Percentiles rank a stretch among this genome's conserved stretches.
Evolutionary conservation across 768 basidiomycete genomes (phyloP).

Genomic region (Kwoniella pini): DNA sequence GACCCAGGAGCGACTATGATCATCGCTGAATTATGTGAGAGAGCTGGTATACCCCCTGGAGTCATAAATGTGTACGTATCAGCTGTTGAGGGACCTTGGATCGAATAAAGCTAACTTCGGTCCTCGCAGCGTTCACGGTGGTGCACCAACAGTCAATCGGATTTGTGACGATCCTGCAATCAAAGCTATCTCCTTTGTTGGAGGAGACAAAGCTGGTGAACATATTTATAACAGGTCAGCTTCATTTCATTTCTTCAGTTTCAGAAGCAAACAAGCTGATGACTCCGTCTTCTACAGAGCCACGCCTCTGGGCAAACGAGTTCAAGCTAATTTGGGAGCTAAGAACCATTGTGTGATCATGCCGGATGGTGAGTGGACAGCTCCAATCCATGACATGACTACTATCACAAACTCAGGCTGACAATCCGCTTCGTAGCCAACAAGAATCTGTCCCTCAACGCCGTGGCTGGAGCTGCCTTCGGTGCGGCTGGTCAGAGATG

Average conservation of each 20-base stretch:
- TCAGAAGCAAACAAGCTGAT: background rate
- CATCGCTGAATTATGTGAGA: conserved; percentile 89
- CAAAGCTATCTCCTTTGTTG: conserved; percentile 95
- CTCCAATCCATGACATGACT: too few relatives aligned
- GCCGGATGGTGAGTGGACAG: conserved; percentile 78
- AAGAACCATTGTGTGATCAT: conserved; percentile 94
- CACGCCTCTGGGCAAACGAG: conserved; percentile 81
- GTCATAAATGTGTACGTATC: conserved; percentile 67
- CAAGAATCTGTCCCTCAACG: conserved; percentile 86
- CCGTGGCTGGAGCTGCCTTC: conserved; percentile 89
- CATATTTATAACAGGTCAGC: conserved; percentile 83
- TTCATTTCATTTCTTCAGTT: background rate
- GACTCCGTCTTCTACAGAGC: conserved; percentile 58
- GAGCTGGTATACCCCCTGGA: conserved; percentile 67
- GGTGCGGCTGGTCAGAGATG: conserved; percentile 97
- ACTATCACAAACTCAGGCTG: too few relatives aligned
- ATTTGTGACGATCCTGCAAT: conserved; percentile 90
- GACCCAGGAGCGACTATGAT: conserved; percentile 98
- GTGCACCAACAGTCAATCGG: conserved; percentile 78
- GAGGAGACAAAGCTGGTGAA: conserved; percentile 85
- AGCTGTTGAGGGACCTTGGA: background rate
- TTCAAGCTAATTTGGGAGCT: conserved; percentile 84
- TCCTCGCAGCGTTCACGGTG: conserved; percentile 73
- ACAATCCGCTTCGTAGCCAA: too few relatives aligned
- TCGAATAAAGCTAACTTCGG: background rate